These are phyloP conservation scores for Heritiera littoralis DNA, from an alignment of 345 rosid species.

Conservation along the genomic window DNA sequence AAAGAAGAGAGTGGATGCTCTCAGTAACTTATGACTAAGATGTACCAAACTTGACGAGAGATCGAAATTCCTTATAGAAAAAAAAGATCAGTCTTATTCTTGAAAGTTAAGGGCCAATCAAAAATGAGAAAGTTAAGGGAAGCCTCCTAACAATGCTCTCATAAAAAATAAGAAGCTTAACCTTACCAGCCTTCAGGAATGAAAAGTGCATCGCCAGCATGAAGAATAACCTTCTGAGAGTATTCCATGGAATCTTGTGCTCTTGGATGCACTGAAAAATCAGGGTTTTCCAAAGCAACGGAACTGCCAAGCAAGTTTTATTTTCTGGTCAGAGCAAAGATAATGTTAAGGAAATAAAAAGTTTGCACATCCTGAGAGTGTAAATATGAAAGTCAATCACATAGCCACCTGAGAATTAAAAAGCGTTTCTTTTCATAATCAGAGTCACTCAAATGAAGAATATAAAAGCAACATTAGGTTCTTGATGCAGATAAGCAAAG, in stretches of 20 bases:
- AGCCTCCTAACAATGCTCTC: background rate
- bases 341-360: constrained; percentile 15
- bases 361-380: constrained; percentile 3
- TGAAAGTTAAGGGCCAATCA: background rate
- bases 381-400: constrained; percentile 1
- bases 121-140: background rate
- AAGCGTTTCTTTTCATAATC: constrained; percentile 5
- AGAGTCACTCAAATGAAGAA: background rate
- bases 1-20: background rate
- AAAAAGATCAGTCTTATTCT: constrained; percentile 1
- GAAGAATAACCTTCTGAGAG: constrained; percentile 69
- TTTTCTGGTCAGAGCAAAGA: background rate
- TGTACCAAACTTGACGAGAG: background rate
- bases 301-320: constrained; percentile 48
- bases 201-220: constrained; percentile 90
- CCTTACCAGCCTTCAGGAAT: constrained; percentile 99
- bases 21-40: background rate
- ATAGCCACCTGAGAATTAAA: background rate
- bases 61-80: background rate
- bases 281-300: constrained; percentile 63
- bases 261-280: constrained; percentile 69
- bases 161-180: constrained; percentile 28
- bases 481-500: constrained; percentile 15
- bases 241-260: constrained; percentile 53
- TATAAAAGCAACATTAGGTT: constrained; percentile 17